Evolutionary conservation across 305 asterid species (phyloP).

Genomic region (Lippia alba): DNA sequence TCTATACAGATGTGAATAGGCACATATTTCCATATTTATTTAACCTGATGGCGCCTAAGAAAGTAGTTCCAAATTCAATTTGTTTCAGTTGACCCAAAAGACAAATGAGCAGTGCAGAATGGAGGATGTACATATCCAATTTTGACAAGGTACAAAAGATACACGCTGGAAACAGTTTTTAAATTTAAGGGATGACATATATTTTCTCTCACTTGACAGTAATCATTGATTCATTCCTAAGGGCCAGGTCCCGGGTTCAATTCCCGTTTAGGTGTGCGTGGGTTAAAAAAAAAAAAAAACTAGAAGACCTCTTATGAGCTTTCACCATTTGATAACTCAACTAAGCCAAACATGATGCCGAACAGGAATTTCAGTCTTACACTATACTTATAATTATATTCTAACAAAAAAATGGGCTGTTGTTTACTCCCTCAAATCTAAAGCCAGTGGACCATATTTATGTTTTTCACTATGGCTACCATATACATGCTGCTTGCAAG

Average conservation of each 20-base stretch:
- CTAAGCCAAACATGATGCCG: background rate
- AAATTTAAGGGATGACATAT: background rate
- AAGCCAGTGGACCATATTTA: no score
- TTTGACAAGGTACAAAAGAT: constrained; percentile 12
- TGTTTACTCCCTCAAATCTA: background rate
- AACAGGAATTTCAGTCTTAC: background rate
- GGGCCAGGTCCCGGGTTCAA: no score
- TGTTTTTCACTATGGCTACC: background rate
- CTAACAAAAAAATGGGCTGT: background rate
- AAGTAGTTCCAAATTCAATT: constrained; percentile 7
- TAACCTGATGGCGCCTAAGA: no score
- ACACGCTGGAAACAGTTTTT: background rate
- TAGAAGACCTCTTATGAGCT: background rate
- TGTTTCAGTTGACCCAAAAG: constrained; percentile 3
- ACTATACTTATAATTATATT: background rate
- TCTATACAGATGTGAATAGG: background rate
- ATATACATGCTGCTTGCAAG: background rate
- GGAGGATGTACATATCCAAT: background rate
- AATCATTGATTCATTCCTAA: no score
- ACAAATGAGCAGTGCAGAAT: constrained; percentile 19
- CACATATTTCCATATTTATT: background rate
- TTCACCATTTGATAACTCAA: background rate
- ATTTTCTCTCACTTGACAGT: background rate
- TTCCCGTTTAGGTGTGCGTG: no score
- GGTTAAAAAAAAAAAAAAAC: no score